These are phyloP conservation scores for Dryadomyces sulphureus DNA, from an alignment of 2,329 filamentous ascomycete genomes.

Conservation along the genomic window DNA sequence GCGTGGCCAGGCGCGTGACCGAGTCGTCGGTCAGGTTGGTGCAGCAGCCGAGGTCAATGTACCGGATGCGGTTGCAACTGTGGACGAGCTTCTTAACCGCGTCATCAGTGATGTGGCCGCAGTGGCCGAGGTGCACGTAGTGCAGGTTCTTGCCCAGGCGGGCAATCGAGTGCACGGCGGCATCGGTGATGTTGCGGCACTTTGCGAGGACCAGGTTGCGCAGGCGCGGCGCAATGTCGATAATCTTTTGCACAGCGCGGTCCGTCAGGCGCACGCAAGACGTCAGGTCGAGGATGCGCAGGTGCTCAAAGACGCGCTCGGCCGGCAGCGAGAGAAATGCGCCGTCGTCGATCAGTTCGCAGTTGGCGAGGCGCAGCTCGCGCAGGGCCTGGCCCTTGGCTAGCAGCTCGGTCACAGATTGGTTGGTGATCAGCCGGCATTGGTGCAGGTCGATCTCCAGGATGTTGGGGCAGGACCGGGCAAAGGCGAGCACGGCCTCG, in stretches of 20 bases:
- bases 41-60: slow-evolving; percentile 97
- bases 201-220: slow-evolving; percentile 91
- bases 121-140: slow-evolving; percentile 92
- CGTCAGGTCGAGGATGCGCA: slow-evolving; percentile 87
- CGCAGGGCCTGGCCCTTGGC: slow-evolving; percentile 69
- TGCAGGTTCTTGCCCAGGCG: slow-evolving; percentile 89
- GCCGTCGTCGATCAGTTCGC: slow-evolving; percentile 69
- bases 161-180: slow-evolving; percentile 73
- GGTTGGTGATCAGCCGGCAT: slow-evolving; percentile 67
- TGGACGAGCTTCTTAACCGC: slow-evolving; percentile 76
- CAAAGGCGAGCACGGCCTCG: slow-evolving; percentile 69
- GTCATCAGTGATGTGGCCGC: slow-evolving; percentile 75
- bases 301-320: slow-evolving; percentile 61
- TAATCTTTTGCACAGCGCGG: slow-evolving; percentile 74
- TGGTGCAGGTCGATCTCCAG: slow-evolving; percentile 92
- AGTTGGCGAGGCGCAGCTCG: slow-evolving; percentile 76
- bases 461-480: slow-evolving; percentile 76
- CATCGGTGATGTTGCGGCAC: slow-evolving; percentile 83
- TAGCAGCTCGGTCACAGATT: slow-evolving; percentile 69
- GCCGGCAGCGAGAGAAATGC: slow-evolving; percentile 70
- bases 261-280: slow-evolving; percentile 77
- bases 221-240: slow-evolving; percentile 70
- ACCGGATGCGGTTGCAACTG: slow-evolving; percentile 82
- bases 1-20: slow-evolving; percentile 64
- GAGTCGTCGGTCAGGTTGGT: slow-evolving; percentile 75